These are phyloP conservation scores for Wolfiporia cocos DNA, from an alignment of 1,284 basidiomycete species.

Conservation along the genomic window DNA sequence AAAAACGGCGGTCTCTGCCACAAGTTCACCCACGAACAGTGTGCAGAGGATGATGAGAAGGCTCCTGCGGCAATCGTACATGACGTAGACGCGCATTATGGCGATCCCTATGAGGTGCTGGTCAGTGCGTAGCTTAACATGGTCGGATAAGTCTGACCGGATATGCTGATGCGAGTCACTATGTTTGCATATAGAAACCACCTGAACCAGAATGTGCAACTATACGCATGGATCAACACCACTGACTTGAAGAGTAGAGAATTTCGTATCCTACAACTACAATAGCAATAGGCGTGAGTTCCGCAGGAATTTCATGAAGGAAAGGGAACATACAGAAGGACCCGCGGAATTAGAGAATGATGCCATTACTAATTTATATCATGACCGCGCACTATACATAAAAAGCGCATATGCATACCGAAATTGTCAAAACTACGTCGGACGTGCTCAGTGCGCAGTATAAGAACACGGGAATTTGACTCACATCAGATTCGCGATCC, in stretches of 20 bases:
- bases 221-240: background rate
- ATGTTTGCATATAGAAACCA: constrained; percentile 1
- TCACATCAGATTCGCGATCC: constrained; percentile 5
- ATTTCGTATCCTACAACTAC: background rate
- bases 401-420: background rate
- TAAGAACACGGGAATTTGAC: background rate
- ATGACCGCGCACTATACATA: background rate
- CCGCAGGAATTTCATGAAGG: background rate
- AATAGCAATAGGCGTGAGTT: background rate
- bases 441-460: background rate
- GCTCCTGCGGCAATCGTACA: constrained; percentile 3
- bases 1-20: background rate
- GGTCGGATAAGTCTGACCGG: background rate
- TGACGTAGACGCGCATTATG: constrained; percentile 3
- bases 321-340: background rate
- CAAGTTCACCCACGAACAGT: background rate
- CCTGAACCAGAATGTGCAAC: constrained; percentile 6
- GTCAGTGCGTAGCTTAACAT: background rate
- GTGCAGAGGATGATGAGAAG: constrained; percentile 2
- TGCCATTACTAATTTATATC: background rate
- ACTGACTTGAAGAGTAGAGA: no score
- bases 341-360: background rate
- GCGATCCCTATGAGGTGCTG: background rate
- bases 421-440: constrained; percentile 3
- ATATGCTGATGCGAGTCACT: background rate